phyloP scores from a whole-genome alignment of 371 early-diverging fungal species.

The Mucor indicus region DNA sequence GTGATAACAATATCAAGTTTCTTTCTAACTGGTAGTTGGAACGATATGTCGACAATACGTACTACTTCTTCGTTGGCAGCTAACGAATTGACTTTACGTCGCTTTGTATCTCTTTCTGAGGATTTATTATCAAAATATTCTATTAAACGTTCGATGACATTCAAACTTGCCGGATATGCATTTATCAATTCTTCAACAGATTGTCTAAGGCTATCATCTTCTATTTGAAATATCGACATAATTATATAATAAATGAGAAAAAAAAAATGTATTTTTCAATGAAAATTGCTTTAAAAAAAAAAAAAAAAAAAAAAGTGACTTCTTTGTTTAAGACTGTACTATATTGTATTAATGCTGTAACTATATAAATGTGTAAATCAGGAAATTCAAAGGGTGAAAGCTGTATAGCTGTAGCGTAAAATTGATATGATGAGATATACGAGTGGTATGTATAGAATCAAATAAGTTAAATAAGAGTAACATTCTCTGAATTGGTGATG shows the following conservation, averaged over 20 bases:
- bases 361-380: too few species aligned
- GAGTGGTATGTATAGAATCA: slow-evolving; percentile 17
- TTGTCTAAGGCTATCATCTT: slow-evolving; percentile 12
- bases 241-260: too few species aligned
- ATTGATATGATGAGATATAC: slow-evolving; percentile 1
- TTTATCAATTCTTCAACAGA: slow-evolving; percentile 29
- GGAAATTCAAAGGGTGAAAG: too few species aligned
- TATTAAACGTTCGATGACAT: slow-evolving; percentile 33
- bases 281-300: too few species aligned
- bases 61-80: slow-evolving; percentile 9
- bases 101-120: slow-evolving; percentile 26
- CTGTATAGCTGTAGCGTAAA: slow-evolving; percentile 1
- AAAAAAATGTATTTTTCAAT: too few species aligned
- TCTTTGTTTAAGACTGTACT: too few species aligned
- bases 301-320: too few species aligned
- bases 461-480: slow-evolving; percentile 13
- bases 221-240: too few species aligned
- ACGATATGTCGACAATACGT: slow-evolving; percentile 27
- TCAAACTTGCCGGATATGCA: slow-evolving; percentile 23
- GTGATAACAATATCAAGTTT: slow-evolving; percentile 31
- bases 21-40: slow-evolving; percentile 37
- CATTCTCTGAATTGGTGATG: slow-evolving; percentile 16
- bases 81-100: slow-evolving; percentile 16
- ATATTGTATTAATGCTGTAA: too few species aligned
- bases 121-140: slow-evolving; percentile 22